phyloP scores from a whole-genome alignment of 495 filamentous ascomycete species.

The Oidiodendron maius region DNA sequence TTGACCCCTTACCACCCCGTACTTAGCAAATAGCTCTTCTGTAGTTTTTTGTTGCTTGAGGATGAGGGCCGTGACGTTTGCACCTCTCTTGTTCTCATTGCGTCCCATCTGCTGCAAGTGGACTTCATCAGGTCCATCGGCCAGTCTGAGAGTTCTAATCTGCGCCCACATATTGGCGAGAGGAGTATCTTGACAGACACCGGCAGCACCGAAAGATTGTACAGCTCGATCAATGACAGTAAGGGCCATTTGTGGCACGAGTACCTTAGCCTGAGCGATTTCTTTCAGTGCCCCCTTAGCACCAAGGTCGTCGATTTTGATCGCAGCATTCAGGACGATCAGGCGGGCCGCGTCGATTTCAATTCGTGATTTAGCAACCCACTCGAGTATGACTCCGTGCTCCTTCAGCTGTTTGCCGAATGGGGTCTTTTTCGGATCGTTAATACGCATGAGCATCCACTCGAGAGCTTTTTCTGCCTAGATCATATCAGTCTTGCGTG shows the following conservation, averaged over 20 bases:
- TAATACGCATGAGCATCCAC: slow-evolving; percentile 84
- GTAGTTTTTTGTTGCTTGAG: slow-evolving; percentile 58
- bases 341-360: slow-evolving; percentile 86
- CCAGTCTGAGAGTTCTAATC: slow-evolving; percentile 75
- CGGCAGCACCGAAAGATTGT: slow-evolving; percentile 79
- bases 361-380: slow-evolving; percentile 84
- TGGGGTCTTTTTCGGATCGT: slow-evolving; percentile 78
- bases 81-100: slow-evolving; percentile 70
- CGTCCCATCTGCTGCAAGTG: slow-evolving; percentile 86
- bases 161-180: slow-evolving; percentile 82
- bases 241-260: slow-evolving; percentile 71
- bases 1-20: slow-evolving; percentile 44
- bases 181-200: slow-evolving; percentile 86
- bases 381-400: slow-evolving; percentile 89
- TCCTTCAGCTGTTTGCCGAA: slow-evolving; percentile 75
- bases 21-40: slow-evolving; percentile 57
- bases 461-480: slow-evolving; percentile 75
- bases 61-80: slow-evolving; percentile 57
- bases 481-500: slow-evolving; percentile 4
- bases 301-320: slow-evolving; percentile 78
- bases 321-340: slow-evolving; percentile 81
- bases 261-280: slow-evolving; percentile 83
- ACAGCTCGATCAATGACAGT: slow-evolving; percentile 82
- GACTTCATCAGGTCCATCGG: slow-evolving; percentile 91
- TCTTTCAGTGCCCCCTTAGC: slow-evolving; percentile 77